Evolutionary conservation across 148 eudicot genomes (phyloP), one percentile per base, ranked within the genome.

Genomic region (Fagopyrum homotropicum): DNA sequence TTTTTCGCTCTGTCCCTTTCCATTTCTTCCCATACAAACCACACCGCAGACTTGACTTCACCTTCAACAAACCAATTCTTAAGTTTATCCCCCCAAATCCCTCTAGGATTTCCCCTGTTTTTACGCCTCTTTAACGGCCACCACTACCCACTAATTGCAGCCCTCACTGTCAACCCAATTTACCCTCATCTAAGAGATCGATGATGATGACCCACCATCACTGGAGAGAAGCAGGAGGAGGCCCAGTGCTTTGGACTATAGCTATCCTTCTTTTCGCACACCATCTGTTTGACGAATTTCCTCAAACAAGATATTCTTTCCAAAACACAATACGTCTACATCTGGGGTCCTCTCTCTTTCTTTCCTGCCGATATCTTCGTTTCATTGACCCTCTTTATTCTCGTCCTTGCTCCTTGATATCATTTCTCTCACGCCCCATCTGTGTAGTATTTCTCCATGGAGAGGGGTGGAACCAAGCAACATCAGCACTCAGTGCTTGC

Each of bases 401-500:
- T 29, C 44, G 29, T 10, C 11, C n/a, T 63, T 14, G 16, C 16
- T 61, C 69, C 6, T 11, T 60, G 40, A 22, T 30, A 60, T 60
- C 26, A 14, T 60, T 60, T 7, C 66, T 22, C 66, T 40, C 66
- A 60, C 45, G 69, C 45, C 45, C 26, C 69, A 29, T 30, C 69
- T 66, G 45, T 66, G 46, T 66, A 66, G 47, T 66, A 17, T 66
- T 66, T 14, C 19, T 66, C 71, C 47, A 66, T 66, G 71, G 71
- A 66, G 9, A 66, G 47, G 19, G 71, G 46, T 66, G 71, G 15
- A 40, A 66, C 46, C 46, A 88, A 86, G 82, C 86, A 79, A 45
- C 86, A 69, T 49, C 80, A 76, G 45, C 81, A 61, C 75, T 54
- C 22, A 64, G 80, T 89, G 12, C 72, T 86, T 76, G 69, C 92